Evolutionary conservation across 2,329 filamentous ascomycete genomes (phyloP), one percentile per base, ranked within the genome.

Genomic region (Geosmithia morbida): DNA sequence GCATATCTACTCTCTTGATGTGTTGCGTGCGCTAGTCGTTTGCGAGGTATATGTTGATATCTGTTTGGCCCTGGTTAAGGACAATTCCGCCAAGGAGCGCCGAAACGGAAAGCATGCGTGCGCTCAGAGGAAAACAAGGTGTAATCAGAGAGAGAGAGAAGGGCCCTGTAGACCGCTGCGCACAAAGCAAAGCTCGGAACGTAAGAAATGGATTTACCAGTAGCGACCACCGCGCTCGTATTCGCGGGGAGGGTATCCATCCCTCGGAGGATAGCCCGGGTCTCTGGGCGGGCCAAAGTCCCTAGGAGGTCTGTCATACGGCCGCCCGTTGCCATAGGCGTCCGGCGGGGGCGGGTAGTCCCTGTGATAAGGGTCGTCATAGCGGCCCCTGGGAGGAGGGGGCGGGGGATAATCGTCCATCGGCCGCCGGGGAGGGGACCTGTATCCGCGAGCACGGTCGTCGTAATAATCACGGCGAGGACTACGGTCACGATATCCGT

Each of bases 401-500:
- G 80, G 79, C 48, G 80, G 79, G 3, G 10, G 33, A 55, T 68
- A 68, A 51, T 94, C 92, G 59, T 94, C 88, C 51, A 89, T 83
- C 43, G 84, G 81, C 19, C 83, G 82, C 54, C 85, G 83, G 43
- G 85, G 84, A 51, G 87, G 87, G 48, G 86, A 87, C 49, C 87
- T 83, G 59, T 89, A 88, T 45, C 37, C 48, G 6, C 83, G 78
- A 56, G 85, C 80, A 59, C 84, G 80, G 53, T 90, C 86, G 44
- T 87, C 83, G 66, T 96, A 94, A 67, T 95, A 94, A 51, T 90
- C 85, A 55, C 87, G 83, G 50, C 84, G 83, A 49, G 84, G 84
- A 59, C 87, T 90, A 57, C 89, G 82, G 59, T 94, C 87, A 61
- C 90, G 88, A 66, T 95, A 95, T 53, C 85, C 81, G 51, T 85